Conservation (phyloP, 768 basidiomycete genomes). For the Tubosaeta sp. region DNA sequence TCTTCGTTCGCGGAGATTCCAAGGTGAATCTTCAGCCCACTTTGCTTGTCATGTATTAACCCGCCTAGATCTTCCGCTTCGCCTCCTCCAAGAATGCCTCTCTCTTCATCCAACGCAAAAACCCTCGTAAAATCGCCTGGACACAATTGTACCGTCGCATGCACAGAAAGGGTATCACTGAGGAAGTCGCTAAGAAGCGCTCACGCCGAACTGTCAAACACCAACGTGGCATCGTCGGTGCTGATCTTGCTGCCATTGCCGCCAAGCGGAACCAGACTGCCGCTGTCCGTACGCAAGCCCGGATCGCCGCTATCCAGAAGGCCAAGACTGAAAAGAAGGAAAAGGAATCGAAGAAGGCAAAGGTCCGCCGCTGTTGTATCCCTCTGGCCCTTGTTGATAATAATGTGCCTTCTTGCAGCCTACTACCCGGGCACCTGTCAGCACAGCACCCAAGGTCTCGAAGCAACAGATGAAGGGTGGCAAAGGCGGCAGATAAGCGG, state of each 20-base stretch:
- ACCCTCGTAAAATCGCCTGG: slow-evolving; percentile 99
- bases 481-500: slow-evolving; percentile 64
- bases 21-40: slow-evolving; percentile 53
- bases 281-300: slow-evolving; percentile 74
- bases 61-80: slow-evolving; percentile 87
- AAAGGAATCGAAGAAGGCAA: slow-evolving; percentile 88
- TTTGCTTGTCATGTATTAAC: background rate
- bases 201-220: slow-evolving; percentile 95
- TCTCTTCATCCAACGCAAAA: slow-evolving; percentile 98
- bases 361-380: slow-evolving; percentile 39
- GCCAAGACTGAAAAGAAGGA: slow-evolving; percentile 97
- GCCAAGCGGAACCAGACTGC: slow-evolving; percentile 92
- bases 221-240: slow-evolving; percentile 97
- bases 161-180: slow-evolving; percentile 99
- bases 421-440: slow-evolving; percentile 43
- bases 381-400: slow-evolving; percentile 1
- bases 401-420: slow-evolving; percentile 38
- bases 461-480: slow-evolving; percentile 97
- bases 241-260: slow-evolving; percentile 85
- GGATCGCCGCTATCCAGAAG: slow-evolving; percentile 84
- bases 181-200: slow-evolving; percentile 99
- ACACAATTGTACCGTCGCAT: slow-evolving; percentile 90
- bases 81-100: slow-evolving; percentile 89
- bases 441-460: slow-evolving; percentile 77
- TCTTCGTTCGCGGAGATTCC: slow-evolving; percentile 93